A percentile compares a stretch with the other conserved stretches of the same genome.
These are phyloP conservation scores for Linnemannia hyalina DNA, from an alignment of 192 early-diverging fungal genomes.

Conservation along the genomic window DNA sequence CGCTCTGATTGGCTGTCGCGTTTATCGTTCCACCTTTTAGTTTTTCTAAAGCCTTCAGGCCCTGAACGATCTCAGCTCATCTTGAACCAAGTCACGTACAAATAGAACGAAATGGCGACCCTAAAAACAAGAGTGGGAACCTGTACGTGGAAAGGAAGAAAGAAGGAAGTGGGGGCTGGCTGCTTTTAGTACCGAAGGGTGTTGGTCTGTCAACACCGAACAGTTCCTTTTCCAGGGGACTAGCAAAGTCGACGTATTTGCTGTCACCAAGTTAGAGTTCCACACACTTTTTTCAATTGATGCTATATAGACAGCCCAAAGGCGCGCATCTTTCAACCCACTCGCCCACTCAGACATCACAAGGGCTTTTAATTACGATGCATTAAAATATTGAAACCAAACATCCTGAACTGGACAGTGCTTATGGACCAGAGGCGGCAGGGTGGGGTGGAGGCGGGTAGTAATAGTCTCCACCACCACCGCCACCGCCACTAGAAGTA, in stretches of 20 bases:
- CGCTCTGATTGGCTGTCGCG: conserved; percentile 31
- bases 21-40: conserved; percentile 29
- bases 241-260: too few species aligned
- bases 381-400: too few species aligned
- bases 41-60: background rate
- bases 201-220: too few species aligned
- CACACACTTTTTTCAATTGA: too few species aligned
- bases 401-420: background rate
- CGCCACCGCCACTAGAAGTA: too few species aligned
- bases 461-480: background rate
- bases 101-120: background rate
- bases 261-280: too few species aligned
- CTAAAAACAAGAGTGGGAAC: background rate
- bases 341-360: too few species aligned
- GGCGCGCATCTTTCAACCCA: too few species aligned
- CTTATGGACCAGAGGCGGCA: background rate
- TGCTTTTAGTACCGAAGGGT: too few species aligned
- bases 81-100: background rate
- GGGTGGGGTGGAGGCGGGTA: background rate
- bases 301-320: too few species aligned
- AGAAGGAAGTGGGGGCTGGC: background rate
- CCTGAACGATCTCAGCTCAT: background rate
- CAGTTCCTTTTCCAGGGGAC: too few species aligned
- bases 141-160: background rate
- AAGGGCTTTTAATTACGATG: too few species aligned